Base-by-base conservation (phyloP, 1,139 yeast genomes). In the Suhomyces anneliseae region DNA sequence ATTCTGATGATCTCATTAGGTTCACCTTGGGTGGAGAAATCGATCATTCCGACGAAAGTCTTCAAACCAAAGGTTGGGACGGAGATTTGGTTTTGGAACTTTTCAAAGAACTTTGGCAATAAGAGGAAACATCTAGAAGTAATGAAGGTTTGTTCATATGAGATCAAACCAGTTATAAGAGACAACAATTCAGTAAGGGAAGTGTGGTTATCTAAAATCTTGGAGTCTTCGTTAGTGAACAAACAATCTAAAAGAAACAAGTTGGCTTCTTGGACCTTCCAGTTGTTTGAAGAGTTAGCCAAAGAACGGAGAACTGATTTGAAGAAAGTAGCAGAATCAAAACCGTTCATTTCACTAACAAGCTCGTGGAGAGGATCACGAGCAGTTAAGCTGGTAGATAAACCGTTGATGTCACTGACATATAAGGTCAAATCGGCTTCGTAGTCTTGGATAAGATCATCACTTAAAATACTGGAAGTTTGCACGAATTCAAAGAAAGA, bases 381-480 rank as follows among this genome's bases (percentile, higher is more conserved):
- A 1, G 79, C 75, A 6, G 74, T 63, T 10, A 68, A 65, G 7
- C 68, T 74, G 27, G 77, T 69, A 1, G 79, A 69, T 37, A 88
- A 70, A 1, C 90, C 96, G 1, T 88, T 76, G 48, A 87, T 89
- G 38, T 83, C 86, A 6, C 89, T 79, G 7, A 89, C 87, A 62
- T 81, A 90, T 7, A 65, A 69, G 57, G 89, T 88, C 60, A 83
- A 78, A 59, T 90, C 93, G 1, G 68, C 71, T 9, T 62, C 65
- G 48, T 71, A 75, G 14, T 62, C 68, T 29, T 70, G 74, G 19
- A 44, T 27, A 26, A 39, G 36, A 27, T 44, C 46, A n/a, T 44
- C 43, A 19, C 38, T 39, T 12, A 44, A 39, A 33, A 39, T 37
- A 27, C 40, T 39, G n/a, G 34, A 26, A 14, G 37, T 44, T 27